Conservation (phyloP, 2,329 filamentous ascomycete genomes). For the Proliferodiscus dingleyae region DNA sequence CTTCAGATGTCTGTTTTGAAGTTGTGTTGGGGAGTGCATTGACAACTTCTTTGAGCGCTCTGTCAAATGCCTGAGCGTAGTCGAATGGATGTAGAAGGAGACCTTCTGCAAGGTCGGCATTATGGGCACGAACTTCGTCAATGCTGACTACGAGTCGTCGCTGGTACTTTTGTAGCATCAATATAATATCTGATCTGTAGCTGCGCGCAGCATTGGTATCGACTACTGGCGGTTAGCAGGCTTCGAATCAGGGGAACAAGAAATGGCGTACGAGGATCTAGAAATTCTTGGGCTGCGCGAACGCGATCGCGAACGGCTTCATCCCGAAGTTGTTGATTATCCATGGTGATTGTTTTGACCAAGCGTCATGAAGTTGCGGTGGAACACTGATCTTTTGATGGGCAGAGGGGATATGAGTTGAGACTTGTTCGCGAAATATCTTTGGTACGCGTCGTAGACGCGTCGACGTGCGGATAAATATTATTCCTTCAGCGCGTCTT, state of each 20-base stretch:
- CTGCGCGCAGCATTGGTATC: constrained; percentile 42
- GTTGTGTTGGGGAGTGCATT: constrained; percentile 72
- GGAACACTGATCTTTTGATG: neutral
- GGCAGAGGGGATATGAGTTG: neutral
- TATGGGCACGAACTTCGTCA: constrained; percentile 88
- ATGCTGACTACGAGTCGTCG: constrained; percentile 68
- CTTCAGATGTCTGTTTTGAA: constrained; percentile 68
- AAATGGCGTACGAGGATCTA: constrained; percentile 73
- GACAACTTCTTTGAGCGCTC: constrained; percentile 83
- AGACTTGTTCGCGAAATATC: neutral
- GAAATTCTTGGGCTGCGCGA: constrained; percentile 83
- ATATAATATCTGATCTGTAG: constrained; percentile 84
- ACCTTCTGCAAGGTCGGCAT: constrained; percentile 69
- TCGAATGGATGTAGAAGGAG: constrained; percentile 85
- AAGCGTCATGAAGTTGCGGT: neutral
- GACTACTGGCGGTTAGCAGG: constrained; percentile 28
- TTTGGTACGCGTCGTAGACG: neutral
- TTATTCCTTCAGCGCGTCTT: neutral
- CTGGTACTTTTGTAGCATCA: constrained; percentile 66
- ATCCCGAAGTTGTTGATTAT: constrained; percentile 72
- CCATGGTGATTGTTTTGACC: constrained; percentile 42
- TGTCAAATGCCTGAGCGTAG: constrained; percentile 81
- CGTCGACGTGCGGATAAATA: neutral
- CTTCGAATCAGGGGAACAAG: constrained; percentile 1
- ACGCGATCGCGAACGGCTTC: constrained; percentile 80